phyloP scores from a whole-genome alignment of 306 rosid genomes.

The Fagus crenata region DNA sequence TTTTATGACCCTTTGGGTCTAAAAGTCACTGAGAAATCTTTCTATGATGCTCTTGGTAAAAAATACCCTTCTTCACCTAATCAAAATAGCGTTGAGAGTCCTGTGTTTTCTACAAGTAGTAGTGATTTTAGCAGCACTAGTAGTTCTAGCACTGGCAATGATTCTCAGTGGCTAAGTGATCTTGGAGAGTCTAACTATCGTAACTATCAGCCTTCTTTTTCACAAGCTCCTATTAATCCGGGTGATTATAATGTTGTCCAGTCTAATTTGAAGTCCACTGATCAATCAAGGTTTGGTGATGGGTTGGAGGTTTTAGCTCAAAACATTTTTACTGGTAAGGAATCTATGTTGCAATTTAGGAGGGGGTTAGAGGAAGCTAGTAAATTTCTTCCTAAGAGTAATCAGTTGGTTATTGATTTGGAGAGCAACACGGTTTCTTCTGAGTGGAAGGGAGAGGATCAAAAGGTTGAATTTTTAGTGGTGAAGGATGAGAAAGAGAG shows the following conservation, averaged over 20 bases:
- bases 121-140: constrained; percentile 32
- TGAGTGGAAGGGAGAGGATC: not conserved
- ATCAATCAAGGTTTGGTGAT: not conserved
- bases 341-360: constrained; percentile 5
- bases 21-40: constrained; percentile 75
- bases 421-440: not conserved
- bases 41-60: constrained; percentile 68
- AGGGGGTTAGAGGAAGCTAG: constrained; percentile 16
- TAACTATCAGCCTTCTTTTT: not conserved
- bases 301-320: not conserved
- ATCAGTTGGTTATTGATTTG: not conserved
- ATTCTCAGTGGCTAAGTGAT: not conserved
- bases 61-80: constrained; percentile 49
- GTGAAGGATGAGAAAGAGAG: constrained; percentile 1
- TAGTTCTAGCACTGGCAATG: constrained; percentile 40
- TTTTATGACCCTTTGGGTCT: constrained; percentile 76
- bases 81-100: constrained; percentile 12
- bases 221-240: not conserved
- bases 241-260: not conserved
- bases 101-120: constrained; percentile 21
- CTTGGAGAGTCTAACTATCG: not conserved
- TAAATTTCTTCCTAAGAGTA: constrained; percentile 9
- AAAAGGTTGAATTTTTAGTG: not conserved
- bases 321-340: not conserved
- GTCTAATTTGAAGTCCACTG: not conserved